Percentiles rank a stretch among this genome's conserved stretches.
Conservation (phyloP, 768 basidiomycete genomes). For the Termitomyces sp. region DNA sequence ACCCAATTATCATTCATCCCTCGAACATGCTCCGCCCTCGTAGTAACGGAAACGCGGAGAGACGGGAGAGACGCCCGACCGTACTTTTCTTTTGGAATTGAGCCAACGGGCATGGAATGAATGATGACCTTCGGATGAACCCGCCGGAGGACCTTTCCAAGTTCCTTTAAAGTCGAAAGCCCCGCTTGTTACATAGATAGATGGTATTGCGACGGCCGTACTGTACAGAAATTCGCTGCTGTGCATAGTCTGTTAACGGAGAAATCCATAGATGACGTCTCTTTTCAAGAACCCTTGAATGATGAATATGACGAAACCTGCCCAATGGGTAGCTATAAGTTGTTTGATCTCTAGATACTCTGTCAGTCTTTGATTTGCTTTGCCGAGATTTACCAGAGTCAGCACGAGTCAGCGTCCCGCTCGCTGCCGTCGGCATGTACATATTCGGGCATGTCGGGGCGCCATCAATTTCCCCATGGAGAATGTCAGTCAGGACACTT, state of each 20-base stretch:
- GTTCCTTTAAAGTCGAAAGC: neutral
- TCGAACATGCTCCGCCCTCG: conserved; percentile 6
- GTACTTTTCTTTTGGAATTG: conserved; percentile 5
- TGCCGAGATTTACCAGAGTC: too few species aligned
- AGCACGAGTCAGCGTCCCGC: conserved; percentile 6
- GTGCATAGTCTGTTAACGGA: neutral
- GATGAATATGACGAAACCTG: neutral
- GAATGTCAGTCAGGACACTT: conserved; percentile 10
- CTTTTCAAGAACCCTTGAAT: neutral
- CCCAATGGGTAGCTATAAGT: neutral
- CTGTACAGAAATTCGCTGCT: neutral
- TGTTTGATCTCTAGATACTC: too few species aligned
- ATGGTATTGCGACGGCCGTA: neutral
- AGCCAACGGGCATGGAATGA: neutral
- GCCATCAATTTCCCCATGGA: conserved; percentile 3
- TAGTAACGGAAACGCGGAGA: conserved; percentile 8
- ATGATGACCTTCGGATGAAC: conserved; percentile 6
- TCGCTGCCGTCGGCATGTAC: conserved; percentile 4
- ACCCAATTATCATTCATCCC: conserved; percentile 6
- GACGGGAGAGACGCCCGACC: conserved; percentile 1
- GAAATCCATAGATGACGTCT: neutral
- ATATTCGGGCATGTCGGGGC: conserved; percentile 4
- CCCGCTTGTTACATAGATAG: neutral
- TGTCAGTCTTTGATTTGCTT: too few species aligned
- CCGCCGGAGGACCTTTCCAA: neutral